phyloP scores from a whole-genome alignment of 306 rosid genomes.

The Quercus robur region DNA sequence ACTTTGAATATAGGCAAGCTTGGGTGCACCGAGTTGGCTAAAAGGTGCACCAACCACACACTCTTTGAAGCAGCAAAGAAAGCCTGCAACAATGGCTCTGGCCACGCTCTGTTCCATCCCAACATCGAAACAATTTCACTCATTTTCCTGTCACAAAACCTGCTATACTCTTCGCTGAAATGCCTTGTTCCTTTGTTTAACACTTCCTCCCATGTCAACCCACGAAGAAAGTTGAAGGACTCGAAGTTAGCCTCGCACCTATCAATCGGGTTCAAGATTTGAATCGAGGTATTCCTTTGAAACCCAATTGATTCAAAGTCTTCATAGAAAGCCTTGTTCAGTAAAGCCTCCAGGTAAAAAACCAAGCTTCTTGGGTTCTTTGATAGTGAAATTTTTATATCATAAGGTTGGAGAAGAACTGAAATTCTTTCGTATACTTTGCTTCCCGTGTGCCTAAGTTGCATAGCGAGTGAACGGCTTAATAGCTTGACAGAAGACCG shows the following conservation, averaged over 20 bases:
- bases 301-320: slow-evolving; percentile 83
- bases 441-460: slow-evolving; percentile 67
- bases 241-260: slow-evolving; percentile 52
- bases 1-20: slow-evolving; percentile 66
- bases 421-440: slow-evolving; percentile 70
- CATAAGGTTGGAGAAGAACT: slow-evolving; percentile 66
- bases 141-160: slow-evolving; percentile 93
- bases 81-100: slow-evolving; percentile 83
- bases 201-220: slow-evolving; percentile 88
- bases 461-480: slow-evolving; percentile 72
- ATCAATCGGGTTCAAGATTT: slow-evolving; percentile 58
- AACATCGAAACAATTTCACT: slow-evolving; percentile 85
- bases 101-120: slow-evolving; percentile 98
- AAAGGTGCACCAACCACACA: slow-evolving; percentile 85
- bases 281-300: slow-evolving; percentile 45
- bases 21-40: slow-evolving; percentile 81
- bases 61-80: slow-evolving; percentile 84
- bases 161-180: slow-evolving; percentile 89
- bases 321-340: slow-evolving; percentile 69
- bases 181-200: slow-evolving; percentile 85
- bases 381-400: slow-evolving; percentile 45
- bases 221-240: slow-evolving; percentile 47
- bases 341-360: slow-evolving; percentile 65
- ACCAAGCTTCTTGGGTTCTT: slow-evolving; percentile 64
- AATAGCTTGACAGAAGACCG: slow-evolving; percentile 54